These are phyloP conservation scores for Venustampulla echinocandica DNA, from an alignment of 495 filamentous ascomycete genomes.

Conservation along the genomic window DNA sequence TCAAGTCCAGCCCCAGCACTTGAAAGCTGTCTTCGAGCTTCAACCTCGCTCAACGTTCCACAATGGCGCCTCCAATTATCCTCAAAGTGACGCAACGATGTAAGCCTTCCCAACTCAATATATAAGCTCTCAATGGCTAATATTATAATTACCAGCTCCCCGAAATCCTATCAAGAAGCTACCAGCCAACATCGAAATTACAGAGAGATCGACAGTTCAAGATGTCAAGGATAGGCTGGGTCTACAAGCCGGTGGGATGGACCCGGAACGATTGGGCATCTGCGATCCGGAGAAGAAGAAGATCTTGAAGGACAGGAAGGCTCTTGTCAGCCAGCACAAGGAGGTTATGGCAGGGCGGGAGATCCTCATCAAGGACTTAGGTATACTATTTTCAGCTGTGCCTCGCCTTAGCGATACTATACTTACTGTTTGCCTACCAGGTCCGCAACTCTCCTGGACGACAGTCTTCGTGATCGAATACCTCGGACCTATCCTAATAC, in stretches of 20 bases:
- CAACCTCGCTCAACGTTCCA: not conserved
- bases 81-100: slow-evolving; percentile 12
- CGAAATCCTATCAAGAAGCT: slow-evolving; percentile 62
- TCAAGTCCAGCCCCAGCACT: slow-evolving; percentile 47
- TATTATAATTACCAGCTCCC: slow-evolving; percentile 16
- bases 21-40: slow-evolving; percentile 36
- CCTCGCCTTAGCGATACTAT: not conserved
- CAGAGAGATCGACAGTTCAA: slow-evolving; percentile 50
- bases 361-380: slow-evolving; percentile 87
- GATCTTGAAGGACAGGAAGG: slow-evolving; percentile 47
- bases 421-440: slow-evolving; percentile 34
- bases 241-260: slow-evolving; percentile 33
- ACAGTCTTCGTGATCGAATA: slow-evolving; percentile 96
- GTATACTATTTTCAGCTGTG: slow-evolving; percentile 42
- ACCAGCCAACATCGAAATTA: slow-evolving; percentile 55
- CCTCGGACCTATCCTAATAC: slow-evolving; percentile 85
- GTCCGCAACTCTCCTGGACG: slow-evolving; percentile 85
- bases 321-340: slow-evolving; percentile 46
- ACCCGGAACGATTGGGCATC: slow-evolving; percentile 58
- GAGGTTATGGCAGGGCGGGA: slow-evolving; percentile 61
- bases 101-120: slow-evolving; percentile 2
- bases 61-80: slow-evolving; percentile 6
- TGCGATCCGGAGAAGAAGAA: slow-evolving; percentile 62
- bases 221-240: slow-evolving; percentile 44
- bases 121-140: not conserved